Evolutionary conservation across 257 asterid species (phyloP).

Genomic region (Penstemon barbatus): DNA sequence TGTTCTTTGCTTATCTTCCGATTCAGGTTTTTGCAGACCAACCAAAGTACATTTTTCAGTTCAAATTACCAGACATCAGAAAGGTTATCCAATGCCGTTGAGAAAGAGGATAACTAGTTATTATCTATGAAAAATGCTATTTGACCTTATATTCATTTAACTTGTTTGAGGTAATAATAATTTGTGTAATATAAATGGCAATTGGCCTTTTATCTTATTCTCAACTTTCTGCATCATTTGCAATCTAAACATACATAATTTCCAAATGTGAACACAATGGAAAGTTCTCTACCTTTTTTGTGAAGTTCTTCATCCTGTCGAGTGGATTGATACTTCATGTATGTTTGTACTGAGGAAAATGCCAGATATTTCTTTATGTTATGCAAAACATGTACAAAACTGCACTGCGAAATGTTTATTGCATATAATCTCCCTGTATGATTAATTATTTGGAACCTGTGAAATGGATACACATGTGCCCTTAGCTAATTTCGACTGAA

Average conservation of each 20-base stretch:
- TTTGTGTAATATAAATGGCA: not conserved
- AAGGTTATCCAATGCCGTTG: constrained; percentile 7
- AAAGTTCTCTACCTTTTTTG: not conserved
- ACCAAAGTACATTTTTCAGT: constrained; percentile 42
- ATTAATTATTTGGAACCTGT: no score
- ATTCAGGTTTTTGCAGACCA: constrained; percentile 60
- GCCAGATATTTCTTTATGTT: no score
- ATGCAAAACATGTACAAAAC: no score
- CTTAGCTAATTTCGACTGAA: no score
- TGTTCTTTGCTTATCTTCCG: not conserved
- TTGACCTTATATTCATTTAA: not conserved
- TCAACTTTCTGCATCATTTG: not conserved
- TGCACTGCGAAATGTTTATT: no score
- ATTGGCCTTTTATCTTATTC: not conserved
- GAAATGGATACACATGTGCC: no score
- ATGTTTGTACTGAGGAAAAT: no score
- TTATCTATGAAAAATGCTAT: not conserved
- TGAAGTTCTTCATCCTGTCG: not conserved
- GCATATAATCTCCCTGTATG: no score
- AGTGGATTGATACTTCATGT: no score
- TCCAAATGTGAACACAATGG: not conserved
- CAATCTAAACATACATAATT: not conserved
- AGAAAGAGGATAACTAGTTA: constrained; percentile 33
- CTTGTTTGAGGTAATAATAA: not conserved
- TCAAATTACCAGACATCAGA: constrained; percentile 34